These are phyloP conservation scores for Penicillium robsamsonii DNA, from an alignment of 495 filamentous ascomycete species.

Conservation along the genomic window DNA sequence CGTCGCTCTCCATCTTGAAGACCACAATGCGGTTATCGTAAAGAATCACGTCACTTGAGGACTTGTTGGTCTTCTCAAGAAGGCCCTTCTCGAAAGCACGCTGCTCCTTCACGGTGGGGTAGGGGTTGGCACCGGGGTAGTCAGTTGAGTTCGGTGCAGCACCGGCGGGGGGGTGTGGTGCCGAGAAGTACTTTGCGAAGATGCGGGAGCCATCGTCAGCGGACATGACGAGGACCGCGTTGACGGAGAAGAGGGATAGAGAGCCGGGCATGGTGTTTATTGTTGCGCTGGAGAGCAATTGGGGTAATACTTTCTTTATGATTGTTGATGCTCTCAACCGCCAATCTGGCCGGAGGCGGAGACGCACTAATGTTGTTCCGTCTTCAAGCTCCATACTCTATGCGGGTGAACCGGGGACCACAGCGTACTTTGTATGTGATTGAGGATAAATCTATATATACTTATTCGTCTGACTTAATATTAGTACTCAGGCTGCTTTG, in stretches of 20 bases:
- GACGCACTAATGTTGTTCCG: conserved; percentile 43
- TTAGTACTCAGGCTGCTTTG: neutral
- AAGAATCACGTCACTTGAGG: conserved; percentile 89
- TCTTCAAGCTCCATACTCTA: conserved; percentile 2
- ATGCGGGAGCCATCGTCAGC: conserved; percentile 85
- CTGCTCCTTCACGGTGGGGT: conserved; percentile 87
- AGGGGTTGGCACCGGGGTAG: conserved; percentile 70
- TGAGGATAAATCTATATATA: neutral
- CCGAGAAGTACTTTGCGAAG: conserved; percentile 92
- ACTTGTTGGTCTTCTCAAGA: conserved; percentile 94
- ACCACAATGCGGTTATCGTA: conserved; percentile 94
- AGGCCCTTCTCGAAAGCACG: conserved; percentile 95
- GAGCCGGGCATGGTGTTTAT: conserved; percentile 43
- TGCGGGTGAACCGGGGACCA: neutral
- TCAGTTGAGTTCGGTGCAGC: conserved; percentile 49
- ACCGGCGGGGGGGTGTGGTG: conserved; percentile 73
- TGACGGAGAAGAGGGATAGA: conserved; percentile 86
- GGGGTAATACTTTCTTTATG: conserved; percentile 4
- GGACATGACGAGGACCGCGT: conserved; percentile 87
- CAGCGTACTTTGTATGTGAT: neutral
- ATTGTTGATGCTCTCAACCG: conserved; percentile 37
- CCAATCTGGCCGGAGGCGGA: conserved; percentile 40
- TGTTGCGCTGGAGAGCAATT: conserved; percentile 16
- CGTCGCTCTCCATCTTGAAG: conserved; percentile 96
- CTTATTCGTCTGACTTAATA: neutral